A percentile compares a stretch with the other conserved stretches of the same genome.
Conservation (phyloP, 192 early-diverging fungal genomes). For the Gonapodya sp. region DNA sequence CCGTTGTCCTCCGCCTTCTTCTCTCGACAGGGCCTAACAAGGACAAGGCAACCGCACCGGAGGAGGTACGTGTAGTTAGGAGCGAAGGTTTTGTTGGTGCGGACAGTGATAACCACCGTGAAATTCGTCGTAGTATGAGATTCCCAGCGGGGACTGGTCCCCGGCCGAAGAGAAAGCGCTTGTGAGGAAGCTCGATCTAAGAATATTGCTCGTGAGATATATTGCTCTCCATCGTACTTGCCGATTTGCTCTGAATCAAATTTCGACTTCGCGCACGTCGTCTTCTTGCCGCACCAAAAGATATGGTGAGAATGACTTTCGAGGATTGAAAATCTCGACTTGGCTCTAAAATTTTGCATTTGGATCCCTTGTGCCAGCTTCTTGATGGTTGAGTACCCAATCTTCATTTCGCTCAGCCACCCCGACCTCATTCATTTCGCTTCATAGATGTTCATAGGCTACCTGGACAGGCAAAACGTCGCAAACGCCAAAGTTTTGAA, state of each 20-base stretch:
- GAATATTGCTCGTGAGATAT: neutral
- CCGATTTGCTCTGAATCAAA: neutral
- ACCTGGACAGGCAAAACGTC: slow-evolving; percentile 1
- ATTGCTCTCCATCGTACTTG: neutral
- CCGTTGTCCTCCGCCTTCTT: no score
- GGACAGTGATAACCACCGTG: no score
- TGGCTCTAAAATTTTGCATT: neutral
- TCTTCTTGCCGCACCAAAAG: no score
- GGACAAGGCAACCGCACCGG: no score
- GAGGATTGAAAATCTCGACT: neutral
- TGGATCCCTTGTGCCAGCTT: no score
- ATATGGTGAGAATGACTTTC: neutral
- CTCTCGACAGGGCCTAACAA: no score
- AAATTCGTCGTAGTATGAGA: neutral
- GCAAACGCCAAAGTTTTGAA: slow-evolving; percentile 11
- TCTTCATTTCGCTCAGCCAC: neutral
- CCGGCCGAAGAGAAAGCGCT: neutral
- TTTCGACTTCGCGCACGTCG: neutral
- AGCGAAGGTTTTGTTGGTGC: no score
- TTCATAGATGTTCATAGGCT: slow-evolving; percentile 8
- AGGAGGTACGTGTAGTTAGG: no score
- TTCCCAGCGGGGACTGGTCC: slow-evolving; percentile 5
- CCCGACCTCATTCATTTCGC: neutral
- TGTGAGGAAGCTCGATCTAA: neutral
- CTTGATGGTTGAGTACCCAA: neutral